Conservation (phyloP, 2,329 filamentous ascomycete species). For the Cytospora schulzeri region DNA sequence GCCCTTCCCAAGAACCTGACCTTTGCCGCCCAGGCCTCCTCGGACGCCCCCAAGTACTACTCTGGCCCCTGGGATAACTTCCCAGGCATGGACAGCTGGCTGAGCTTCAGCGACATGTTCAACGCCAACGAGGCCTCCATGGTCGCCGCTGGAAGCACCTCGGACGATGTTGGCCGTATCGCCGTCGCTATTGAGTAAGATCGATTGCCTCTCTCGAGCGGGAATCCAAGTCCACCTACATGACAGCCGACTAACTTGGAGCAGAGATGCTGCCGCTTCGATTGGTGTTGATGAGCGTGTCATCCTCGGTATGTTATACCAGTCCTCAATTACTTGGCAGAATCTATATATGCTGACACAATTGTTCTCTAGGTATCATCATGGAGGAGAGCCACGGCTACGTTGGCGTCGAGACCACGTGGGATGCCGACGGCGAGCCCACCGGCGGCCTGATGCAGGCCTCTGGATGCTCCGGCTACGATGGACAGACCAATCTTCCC, state of each 20-base stretch:
- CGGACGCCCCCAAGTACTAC: neutral
- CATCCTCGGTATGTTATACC: neutral
- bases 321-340: neutral
- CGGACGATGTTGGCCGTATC: conserved; percentile 39
- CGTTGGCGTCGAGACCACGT: conserved; percentile 41
- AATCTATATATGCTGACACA: neutral
- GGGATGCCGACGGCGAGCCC: conserved; percentile 36
- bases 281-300: neutral
- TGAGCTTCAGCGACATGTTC: conserved; percentile 40
- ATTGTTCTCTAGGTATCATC: conserved; percentile 43
- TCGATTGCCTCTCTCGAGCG: neutral
- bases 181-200: conserved; percentile 36
- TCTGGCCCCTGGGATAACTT: conserved; percentile 32
- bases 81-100: conserved; percentile 38
- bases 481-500: conserved; percentile 36
- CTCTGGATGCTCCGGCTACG: conserved; percentile 39
- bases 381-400: conserved; percentile 46
- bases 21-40: neutral
- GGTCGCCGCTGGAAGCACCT: conserved; percentile 36
- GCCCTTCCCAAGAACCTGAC: neutral
- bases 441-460: conserved; percentile 46
- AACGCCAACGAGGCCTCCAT: conserved; percentile 39
- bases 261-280: neutral
- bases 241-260: neutral
- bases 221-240: neutral